phyloP scores from a whole-genome alignment of 257 asterid species.

The Solanum etuberosum region DNA sequence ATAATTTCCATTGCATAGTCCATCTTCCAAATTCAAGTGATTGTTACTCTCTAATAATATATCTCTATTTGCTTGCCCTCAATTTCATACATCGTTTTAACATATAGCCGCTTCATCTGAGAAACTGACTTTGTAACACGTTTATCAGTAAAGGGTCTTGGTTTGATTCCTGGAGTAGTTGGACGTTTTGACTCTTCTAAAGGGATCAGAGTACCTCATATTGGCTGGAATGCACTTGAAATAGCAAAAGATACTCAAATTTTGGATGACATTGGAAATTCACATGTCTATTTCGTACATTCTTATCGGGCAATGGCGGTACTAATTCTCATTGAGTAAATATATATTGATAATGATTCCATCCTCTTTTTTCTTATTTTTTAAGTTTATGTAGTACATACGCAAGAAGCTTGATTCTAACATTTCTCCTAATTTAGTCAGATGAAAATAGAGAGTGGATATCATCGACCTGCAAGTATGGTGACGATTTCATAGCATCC shows the following conservation, averaged over 20 bases:
- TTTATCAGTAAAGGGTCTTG: slow-evolving; percentile 84
- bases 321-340: slow-evolving; percentile 11
- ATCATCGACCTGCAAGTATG: slow-evolving; percentile 80
- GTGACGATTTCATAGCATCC: slow-evolving; percentile 71
- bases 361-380: not conserved
- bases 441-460: slow-evolving; percentile 83
- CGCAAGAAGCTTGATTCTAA: slow-evolving; percentile 3
- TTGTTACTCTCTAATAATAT: not conserved
- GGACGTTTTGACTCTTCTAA: slow-evolving; percentile 87
- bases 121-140: not conserved
- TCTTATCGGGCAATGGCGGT: slow-evolving; percentile 91
- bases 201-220: slow-evolving; percentile 85
- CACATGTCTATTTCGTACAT: slow-evolving; percentile 94
- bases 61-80: not conserved
- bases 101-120: not conserved
- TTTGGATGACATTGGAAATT: slow-evolving; percentile 67
- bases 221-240: slow-evolving; percentile 92
- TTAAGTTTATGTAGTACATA: slow-evolving; percentile 1
- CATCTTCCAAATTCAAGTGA: not conserved
- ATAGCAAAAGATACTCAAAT: slow-evolving; percentile 45
- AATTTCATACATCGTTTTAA: not conserved
- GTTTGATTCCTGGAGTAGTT: slow-evolving; percentile 87
- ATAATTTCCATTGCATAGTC: not conserved
- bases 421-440: slow-evolving; percentile 31
- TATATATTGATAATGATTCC: not conserved